A percentile compares a stretch with the other conserved stretches of the same genome.
Conservation (phyloP, 23 red algal genomes). For the Agarophyton chilense region DNA sequence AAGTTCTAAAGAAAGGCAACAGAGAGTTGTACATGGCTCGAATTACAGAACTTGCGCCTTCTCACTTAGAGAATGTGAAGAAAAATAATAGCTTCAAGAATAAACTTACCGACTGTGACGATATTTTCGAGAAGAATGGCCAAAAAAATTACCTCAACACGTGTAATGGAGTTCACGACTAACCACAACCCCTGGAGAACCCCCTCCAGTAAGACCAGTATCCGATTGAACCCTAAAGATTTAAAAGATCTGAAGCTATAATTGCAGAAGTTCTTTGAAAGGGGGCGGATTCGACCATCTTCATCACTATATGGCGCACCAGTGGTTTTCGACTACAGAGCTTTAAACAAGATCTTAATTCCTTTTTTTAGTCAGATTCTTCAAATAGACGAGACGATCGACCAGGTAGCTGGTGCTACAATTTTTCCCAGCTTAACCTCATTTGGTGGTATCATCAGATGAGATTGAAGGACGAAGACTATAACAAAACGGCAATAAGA, state of each 20-base stretch:
- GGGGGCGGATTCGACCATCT: background rate
- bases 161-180: background rate
- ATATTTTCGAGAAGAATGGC: slow-evolving; percentile 1
- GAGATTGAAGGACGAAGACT: background rate
- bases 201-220: slow-evolving; percentile 1
- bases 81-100: background rate
- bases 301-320: slow-evolving; percentile 12
- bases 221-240: background rate
- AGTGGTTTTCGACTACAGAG: background rate
- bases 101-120: background rate
- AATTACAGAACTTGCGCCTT: background rate
- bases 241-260: too few relatives aligned
- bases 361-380: background rate
- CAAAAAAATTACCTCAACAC: background rate
- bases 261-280: slow-evolving; percentile 13
- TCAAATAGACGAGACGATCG: too few relatives aligned
- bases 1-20: slow-evolving; percentile 2
- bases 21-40: slow-evolving; percentile 16
- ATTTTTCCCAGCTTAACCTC: slow-evolving; percentile 23
- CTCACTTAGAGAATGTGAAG: background rate
- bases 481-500: slow-evolving; percentile 9
- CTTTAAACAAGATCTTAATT: slow-evolving; percentile 1
- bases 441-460: background rate
- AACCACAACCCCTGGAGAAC: background rate
- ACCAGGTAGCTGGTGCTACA: slow-evolving; percentile 15